phyloP scores from a whole-genome alignment of 2,329 filamentous ascomycete genomes.

The Epichloe gansuensis region DNA sequence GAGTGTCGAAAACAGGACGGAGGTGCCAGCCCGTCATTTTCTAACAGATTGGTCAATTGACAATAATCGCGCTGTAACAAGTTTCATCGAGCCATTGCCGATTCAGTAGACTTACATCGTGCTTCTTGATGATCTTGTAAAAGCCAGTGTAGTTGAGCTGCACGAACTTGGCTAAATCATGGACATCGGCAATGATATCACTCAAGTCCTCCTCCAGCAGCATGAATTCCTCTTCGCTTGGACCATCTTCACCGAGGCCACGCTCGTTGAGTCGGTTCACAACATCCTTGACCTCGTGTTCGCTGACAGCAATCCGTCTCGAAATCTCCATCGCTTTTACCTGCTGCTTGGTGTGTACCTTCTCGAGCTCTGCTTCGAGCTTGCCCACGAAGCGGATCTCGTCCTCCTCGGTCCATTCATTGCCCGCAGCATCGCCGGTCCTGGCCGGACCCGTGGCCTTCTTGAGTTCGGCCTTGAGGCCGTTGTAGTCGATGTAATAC shows the following conservation, averaged over 20 bases:
- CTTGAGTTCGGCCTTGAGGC: slow-evolving; percentile 78
- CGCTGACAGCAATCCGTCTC: slow-evolving; percentile 72
- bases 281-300: slow-evolving; percentile 82
- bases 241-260: slow-evolving; percentile 42
- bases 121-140: slow-evolving; percentile 99
- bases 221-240: slow-evolving; percentile 85
- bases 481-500: slow-evolving; percentile 98
- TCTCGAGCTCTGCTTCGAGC: slow-evolving; percentile 87
- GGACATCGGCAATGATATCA: slow-evolving; percentile 96
- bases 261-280: slow-evolving; percentile 59
- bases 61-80: neutral
- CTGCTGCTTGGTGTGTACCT: slow-evolving; percentile 95
- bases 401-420: slow-evolving; percentile 79
- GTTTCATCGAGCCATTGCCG: neutral
- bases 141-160: slow-evolving; percentile 98
- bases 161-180: slow-evolving; percentile 95
- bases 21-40: slow-evolving; percentile 93
- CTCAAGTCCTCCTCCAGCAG: slow-evolving; percentile 87
- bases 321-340: slow-evolving; percentile 95
- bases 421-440: slow-evolving; percentile 32
- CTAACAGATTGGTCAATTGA: slow-evolving; percentile 27
- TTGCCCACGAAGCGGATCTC: slow-evolving; percentile 77
- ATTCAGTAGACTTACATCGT: slow-evolving; percentile 53
- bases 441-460: slow-evolving; percentile 43
- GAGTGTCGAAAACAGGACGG: slow-evolving; percentile 87